Evolutionary conservation across 2,329 filamentous ascomycete genomes (phyloP).

Genomic region (Trichoderma sp.): DNA sequence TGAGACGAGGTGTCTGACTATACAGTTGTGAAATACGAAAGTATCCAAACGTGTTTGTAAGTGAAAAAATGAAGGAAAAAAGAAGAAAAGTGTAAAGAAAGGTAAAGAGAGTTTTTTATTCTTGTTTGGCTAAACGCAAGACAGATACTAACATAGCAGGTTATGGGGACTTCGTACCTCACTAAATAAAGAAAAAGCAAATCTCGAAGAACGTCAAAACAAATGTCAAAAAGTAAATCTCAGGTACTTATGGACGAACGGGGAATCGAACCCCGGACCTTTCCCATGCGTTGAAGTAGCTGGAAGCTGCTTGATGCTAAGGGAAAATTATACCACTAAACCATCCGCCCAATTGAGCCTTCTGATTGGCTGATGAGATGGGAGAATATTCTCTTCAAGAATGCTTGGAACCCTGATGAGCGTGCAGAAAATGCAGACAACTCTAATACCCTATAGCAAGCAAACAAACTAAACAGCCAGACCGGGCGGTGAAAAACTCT

Average conservation of each 20-base stretch:
- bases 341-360: conserved; percentile 26
- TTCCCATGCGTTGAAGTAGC: conserved; percentile 17
- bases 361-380: not conserved
- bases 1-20: not conserved
- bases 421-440: not conserved
- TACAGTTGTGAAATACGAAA: not conserved
- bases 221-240: not conserved
- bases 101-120: not conserved
- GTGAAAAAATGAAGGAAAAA: not conserved
- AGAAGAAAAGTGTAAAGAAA: not conserved
- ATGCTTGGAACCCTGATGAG: not conserved
- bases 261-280: conserved; percentile 32
- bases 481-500: not conserved
- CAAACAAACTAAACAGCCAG: not conserved
- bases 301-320: conserved; percentile 15
- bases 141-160: no score
- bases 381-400: not conserved
- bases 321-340: conserved; percentile 30
- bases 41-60: not conserved
- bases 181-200: not conserved
- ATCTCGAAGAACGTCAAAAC: not conserved
- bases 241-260: conserved; percentile 26
- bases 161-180: not conserved
- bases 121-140: not conserved
- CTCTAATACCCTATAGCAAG: not conserved